Base-by-base conservation (phyloP, 257 asterid species). In the Plantago elongata region DNA sequence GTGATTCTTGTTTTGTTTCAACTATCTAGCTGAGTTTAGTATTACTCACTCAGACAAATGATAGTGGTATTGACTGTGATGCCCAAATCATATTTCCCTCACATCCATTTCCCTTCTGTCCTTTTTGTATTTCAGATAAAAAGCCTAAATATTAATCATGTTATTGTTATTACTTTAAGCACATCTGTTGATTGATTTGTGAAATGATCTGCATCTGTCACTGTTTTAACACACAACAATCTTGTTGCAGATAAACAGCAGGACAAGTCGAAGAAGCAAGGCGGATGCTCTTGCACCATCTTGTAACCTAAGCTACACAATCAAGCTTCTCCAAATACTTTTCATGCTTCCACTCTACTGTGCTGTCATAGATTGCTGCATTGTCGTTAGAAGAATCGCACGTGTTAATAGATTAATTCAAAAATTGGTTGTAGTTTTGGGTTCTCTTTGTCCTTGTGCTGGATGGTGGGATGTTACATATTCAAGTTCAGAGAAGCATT, bases 201-300 rank as follows among this genome's bases (percentile, higher is more conserved):
- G 40, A 34, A 22, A 34, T 34, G 40, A 34, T 34, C 2, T 34
- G 40, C 40, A 34, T 34, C 40, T 34, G 8, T 34, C 40, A 34
- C 40, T 34, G 40, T 34, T 34, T 34, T 34, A 34, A 34, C 40
- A 34, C 40, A 4, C 40, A 34, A 34, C 34, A 11, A 11, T 63
- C 15, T 42, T 55, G 43, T 13, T 43, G 37, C 89, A 90, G 97
- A 78, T 68, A 90, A 87, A 64, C 66, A 66, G 74, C 91, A 72
- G 74, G 96, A 78, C 12, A 77, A 77, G 51, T 60, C 88, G 18
- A 43, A 72, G 72, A 85, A 75, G 78, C 81, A 81, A 63, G 76
- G 73, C 17, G 78, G 89, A 27, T 84, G 92, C 72, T 77, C 80
- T 17, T 84, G 92, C 82, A 60, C 81, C 56, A 84, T 84, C 72